Conservation (phyloP, 2,329 filamentous ascomycete genomes). For the Pyricularia sp. region DNA sequence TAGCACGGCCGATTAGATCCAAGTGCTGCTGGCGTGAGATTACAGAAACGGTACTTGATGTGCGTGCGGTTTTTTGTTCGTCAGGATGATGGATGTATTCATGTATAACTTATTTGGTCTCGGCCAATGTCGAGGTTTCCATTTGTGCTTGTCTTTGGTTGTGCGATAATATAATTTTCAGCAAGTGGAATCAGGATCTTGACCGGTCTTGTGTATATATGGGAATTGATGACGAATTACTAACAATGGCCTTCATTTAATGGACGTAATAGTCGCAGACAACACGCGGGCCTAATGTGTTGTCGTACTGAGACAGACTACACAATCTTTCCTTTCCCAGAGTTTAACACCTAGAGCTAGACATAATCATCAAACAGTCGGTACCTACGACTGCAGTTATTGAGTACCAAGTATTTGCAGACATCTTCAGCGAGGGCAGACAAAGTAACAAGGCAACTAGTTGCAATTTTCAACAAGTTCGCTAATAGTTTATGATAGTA, state of each 20-base stretch:
- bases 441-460: neutral
- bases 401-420: too few species aligned
- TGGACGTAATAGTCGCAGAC: too few species aligned
- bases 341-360: too few species aligned
- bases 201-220: too few species aligned
- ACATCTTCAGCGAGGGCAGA: neutral
- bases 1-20: conserved; percentile 31
- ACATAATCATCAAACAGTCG: too few species aligned
- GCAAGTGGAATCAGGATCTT: neutral
- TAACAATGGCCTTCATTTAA: too few species aligned
- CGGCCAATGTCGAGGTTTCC: neutral
- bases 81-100: neutral
- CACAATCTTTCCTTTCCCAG: too few species aligned
- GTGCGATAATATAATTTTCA: neutral
- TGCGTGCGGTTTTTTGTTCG: neutral
- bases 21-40: neutral
- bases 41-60: neutral
- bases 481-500: neutral
- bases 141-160: neutral
- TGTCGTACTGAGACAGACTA: too few species aligned
- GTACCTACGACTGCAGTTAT: too few species aligned
- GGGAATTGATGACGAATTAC: too few species aligned
- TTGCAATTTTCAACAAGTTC: neutral
- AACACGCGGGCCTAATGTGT: too few species aligned
- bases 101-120: neutral